Evolutionary conservation across 352 stramenopile genomes (phyloP), one percentile per base, ranked within the genome.

Genomic region (Phytophthora foliorum): DNA sequence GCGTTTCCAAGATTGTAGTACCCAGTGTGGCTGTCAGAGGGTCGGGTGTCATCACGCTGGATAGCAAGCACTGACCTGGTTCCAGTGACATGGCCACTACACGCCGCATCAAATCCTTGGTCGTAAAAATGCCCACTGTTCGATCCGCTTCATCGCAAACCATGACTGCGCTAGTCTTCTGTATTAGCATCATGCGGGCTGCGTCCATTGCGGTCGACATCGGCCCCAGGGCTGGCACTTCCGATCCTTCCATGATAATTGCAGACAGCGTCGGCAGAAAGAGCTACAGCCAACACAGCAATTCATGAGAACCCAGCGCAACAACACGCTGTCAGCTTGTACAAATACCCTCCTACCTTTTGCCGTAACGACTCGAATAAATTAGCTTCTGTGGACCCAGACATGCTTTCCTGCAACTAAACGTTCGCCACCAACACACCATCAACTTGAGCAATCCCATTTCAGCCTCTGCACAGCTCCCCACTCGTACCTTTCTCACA

Each of bases 91-190:
- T 84, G 0, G 95, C 91, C 29, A 99, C 86, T 17, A 98, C 97
- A 49, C 97, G 86, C 25, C 88, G 96, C 94, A 99, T 98, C 74
- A 99, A 84, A 77, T 99, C 97, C 69, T 99, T 99, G 25, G 98
- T 97, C 16, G 96, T 98, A 65, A 99, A 98, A 69, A 99, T 99
- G 21, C 97, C 97, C 13, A 98, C 84, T 54, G 98, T 91, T 25
- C 89, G 72, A 16, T 75, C 74, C 24, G 84, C 74, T 55, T 93
- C 84, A 49, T 98, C 94, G 42, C 98, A 92, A 48, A 99, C 88
- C 38, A 98, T 90, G 53, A 77, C 44, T 45, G 89, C 89, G 27
- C 82, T 93, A 7, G 80, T 93, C 36, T 90, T 93, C 54, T 89
- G 89, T 49, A 86, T 80, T 4, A 95, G 74, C 89, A 96, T 96